These are phyloP conservation scores for Zymoseptoria ardabiliae DNA, from an alignment of 2,329 filamentous ascomycete species.

Conservation along the genomic window DNA sequence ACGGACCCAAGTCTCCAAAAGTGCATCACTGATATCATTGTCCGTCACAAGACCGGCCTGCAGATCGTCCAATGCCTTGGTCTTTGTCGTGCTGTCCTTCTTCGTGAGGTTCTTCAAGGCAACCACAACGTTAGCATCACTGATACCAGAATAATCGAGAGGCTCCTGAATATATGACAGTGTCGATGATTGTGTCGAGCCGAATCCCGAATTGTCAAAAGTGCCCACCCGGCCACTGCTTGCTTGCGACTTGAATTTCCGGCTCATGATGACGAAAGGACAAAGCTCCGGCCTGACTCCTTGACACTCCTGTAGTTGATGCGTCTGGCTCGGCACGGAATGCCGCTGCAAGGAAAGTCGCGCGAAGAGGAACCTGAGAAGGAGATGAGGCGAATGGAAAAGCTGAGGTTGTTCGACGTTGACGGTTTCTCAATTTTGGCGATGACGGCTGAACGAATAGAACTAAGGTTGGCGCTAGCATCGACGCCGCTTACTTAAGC, in stretches of 20 bases:
- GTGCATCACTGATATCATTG: slow-evolving; percentile 65
- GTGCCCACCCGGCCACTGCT: slow-evolving; percentile 52
- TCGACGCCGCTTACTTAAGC: background rate
- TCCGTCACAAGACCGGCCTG: slow-evolving; percentile 55
- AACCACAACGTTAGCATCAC: slow-evolving; percentile 74
- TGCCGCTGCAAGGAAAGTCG: background rate
- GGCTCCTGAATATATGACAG: slow-evolving; percentile 85
- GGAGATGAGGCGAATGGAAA: background rate
- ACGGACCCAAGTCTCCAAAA: slow-evolving; percentile 85
- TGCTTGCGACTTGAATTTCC: slow-evolving; percentile 53
- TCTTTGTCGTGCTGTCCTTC: slow-evolving; percentile 86
- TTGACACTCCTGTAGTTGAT: too few relatives aligned
- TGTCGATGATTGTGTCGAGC: slow-evolving; percentile 46
- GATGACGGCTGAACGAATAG: background rate
- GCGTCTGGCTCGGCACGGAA: too few relatives aligned
- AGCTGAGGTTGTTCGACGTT: background rate
- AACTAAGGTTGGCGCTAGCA: background rate
- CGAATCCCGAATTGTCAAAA: slow-evolving; percentile 35
- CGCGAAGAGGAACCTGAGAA: background rate
- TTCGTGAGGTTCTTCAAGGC: slow-evolving; percentile 90
- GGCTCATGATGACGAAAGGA: slow-evolving; percentile 49
- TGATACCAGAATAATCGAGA: slow-evolving; percentile 69
- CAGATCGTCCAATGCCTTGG: slow-evolving; percentile 83
- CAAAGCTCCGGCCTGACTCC: too few relatives aligned
- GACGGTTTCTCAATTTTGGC: background rate